phyloP scores from a whole-genome alignment of 371 early-diverging fungal species.

The Mucor ambiguus region DNA sequence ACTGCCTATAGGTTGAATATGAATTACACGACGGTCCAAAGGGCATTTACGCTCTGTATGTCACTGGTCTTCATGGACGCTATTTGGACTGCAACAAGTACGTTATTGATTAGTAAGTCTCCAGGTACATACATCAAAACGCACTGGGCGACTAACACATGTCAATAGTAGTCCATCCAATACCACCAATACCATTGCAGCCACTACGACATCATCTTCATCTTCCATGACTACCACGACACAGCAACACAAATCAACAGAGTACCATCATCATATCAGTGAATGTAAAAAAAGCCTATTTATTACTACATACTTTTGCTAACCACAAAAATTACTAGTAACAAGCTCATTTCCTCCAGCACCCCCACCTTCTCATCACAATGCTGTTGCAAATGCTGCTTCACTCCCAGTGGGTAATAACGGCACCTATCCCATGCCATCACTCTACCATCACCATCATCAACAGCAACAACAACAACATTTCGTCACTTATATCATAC shows the following conservation, averaged over 20 bases:
- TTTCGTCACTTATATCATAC: slow-evolving; percentile 8
- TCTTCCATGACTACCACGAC: neutral
- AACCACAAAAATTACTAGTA: neutral
- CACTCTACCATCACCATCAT: neutral
- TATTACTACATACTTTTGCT: neutral
- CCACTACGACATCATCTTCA: neutral
- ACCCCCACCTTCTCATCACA: neutral
- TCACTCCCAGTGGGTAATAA: neutral
- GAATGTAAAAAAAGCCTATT: neutral
- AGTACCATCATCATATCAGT: neutral
- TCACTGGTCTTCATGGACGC: slow-evolving; percentile 4
- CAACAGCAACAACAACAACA: slow-evolving; percentile 1
- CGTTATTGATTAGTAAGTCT: neutral
- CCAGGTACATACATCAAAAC: neutral
- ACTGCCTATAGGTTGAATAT: slow-evolving; percentile 8
- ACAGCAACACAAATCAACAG: neutral
- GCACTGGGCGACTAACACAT: neutral
- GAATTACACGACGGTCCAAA: slow-evolving; percentile 8
- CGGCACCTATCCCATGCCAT: neutral
- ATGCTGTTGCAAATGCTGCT: neutral
- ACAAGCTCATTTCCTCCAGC: neutral
- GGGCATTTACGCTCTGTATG: slow-evolving; percentile 9
- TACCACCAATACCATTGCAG: neutral
- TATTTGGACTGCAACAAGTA: neutral
- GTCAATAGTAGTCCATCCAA: neutral